phyloP scores from a whole-genome alignment of 177 flowering plant species.

The Vitis hybrid region DNA sequence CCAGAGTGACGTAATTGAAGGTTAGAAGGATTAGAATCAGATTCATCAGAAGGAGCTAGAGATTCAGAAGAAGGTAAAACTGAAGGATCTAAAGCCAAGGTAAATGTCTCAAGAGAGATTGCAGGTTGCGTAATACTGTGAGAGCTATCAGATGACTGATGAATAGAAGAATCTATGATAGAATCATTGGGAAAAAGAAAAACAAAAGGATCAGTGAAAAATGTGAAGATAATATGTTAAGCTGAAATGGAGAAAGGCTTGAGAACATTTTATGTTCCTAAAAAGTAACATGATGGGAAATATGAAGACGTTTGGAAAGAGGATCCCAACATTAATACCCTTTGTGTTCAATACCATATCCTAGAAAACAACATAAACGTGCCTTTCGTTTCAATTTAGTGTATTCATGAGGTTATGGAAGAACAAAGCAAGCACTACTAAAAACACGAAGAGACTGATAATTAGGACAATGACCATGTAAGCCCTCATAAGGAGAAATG shows the following conservation, averaged over 20 bases:
- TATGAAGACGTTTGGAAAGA: background rate
- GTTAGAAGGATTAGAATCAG: background rate
- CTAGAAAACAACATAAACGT: slow-evolving; percentile 11
- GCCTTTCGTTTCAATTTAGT: slow-evolving; percentile 10
- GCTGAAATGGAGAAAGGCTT: no score
- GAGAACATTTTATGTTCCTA: slow-evolving; percentile 15
- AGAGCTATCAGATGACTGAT: no score
- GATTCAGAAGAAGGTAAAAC: background rate
- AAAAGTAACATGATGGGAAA: slow-evolving; percentile 16
- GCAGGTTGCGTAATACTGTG: no score
- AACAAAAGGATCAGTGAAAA: background rate
- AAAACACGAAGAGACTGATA: slow-evolving; percentile 6
- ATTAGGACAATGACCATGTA: slow-evolving; percentile 8
- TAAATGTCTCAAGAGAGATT: background rate
- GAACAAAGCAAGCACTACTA: slow-evolving; percentile 21
- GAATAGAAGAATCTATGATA: background rate
- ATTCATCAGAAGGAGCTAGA: no score
- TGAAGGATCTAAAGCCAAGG: background rate
- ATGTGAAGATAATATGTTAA: background rate
- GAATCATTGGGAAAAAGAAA: background rate
- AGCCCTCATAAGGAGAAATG: slow-evolving; percentile 8
- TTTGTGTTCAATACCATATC: slow-evolving; percentile 18
- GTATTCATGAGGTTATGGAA: slow-evolving; percentile 12
- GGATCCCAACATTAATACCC: slow-evolving; percentile 14
- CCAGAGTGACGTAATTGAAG: background rate